Percentiles rank a stretch among this genome's conserved stretches.
phyloP scores from a whole-genome alignment of 495 filamentous ascomycete genomes.

The Penicillium robsamsonii region DNA sequence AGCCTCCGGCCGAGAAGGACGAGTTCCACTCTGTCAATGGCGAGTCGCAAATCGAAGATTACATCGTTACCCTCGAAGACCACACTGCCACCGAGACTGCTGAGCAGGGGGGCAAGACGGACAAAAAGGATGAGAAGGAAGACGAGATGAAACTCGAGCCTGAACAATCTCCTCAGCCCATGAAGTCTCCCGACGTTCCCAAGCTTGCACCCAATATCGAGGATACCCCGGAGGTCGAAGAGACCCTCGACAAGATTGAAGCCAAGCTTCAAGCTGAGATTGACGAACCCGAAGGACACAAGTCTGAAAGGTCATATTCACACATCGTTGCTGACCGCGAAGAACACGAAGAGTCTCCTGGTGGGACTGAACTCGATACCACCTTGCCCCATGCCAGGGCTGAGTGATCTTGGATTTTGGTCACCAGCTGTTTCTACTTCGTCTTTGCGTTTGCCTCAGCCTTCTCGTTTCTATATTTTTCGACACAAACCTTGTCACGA shows the following conservation, averaged over 20 bases:
- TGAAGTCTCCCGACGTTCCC: neutral
- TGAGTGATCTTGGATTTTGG: neutral
- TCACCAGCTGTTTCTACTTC: neutral
- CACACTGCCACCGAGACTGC: neutral
- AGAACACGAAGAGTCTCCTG: slow-evolving; percentile 1
- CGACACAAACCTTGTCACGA: slow-evolving; percentile 4
- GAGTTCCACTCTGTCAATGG: slow-evolving; percentile 50
- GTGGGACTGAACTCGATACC: neutral
- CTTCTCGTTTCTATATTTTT: neutral
- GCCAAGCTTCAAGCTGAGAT: slow-evolving; percentile 1
- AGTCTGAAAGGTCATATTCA: neutral
- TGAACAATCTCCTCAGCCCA: neutral
- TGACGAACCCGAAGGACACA: neutral
- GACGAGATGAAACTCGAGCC: neutral
- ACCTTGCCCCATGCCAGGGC: slow-evolving; percentile 7
- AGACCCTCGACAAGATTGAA: slow-evolving; percentile 8
- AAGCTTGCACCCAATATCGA: slow-evolving; percentile 1
- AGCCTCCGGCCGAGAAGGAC: slow-evolving; percentile 29
- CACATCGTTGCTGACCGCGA: neutral
- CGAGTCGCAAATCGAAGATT: neutral
- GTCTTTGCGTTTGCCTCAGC: neutral
- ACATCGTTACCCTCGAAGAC: neutral
- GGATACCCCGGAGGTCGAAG: slow-evolving; percentile 6
- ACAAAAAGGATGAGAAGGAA: neutral
- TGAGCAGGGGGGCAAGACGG: neutral